Percentiles rank a stretch among this genome's conserved stretches.
Evolutionary conservation across 2,329 filamentous ascomycete genomes (phyloP).

Genomic region (Ophiostoma perfectum): DNA sequence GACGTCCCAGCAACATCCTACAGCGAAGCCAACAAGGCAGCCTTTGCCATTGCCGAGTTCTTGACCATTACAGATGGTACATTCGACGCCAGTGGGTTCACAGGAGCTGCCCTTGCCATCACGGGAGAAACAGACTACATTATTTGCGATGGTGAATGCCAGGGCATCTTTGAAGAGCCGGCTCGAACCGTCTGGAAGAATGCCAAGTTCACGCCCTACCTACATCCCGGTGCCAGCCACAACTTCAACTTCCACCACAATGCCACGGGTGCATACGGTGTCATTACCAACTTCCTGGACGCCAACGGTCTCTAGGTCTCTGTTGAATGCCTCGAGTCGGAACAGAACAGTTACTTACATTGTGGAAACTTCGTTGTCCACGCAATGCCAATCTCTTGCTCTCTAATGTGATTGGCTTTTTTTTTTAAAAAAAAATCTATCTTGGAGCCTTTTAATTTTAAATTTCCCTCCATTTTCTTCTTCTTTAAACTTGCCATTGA

Average conservation of each 20-base stretch:
- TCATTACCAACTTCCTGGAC: not conserved
- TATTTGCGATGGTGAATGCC: not conserved
- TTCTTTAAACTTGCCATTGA: too few species aligned
- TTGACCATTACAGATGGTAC: not conserved
- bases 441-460: too few species aligned
- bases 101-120: not conserved
- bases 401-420: too few species aligned
- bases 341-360: too few species aligned
- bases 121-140: not conserved
- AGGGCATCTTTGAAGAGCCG: not conserved
- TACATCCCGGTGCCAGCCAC: not conserved
- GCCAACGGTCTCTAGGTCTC: not conserved
- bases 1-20: not conserved
- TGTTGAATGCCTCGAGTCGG: too few species aligned
- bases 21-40: conserved; percentile 4
- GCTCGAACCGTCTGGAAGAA: not conserved
- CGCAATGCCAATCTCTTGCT: too few species aligned
- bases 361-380: too few species aligned
- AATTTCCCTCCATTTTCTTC: too few species aligned
- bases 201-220: not conserved
- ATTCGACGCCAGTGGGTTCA: not conserved
- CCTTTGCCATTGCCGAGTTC: not conserved
- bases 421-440: too few species aligned
- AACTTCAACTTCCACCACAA: not conserved
- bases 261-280: not conserved